Base-by-base conservation (phyloP, 2,329 filamentous ascomycete genomes). In the Ophiostoma novo-ulmi region DNA sequence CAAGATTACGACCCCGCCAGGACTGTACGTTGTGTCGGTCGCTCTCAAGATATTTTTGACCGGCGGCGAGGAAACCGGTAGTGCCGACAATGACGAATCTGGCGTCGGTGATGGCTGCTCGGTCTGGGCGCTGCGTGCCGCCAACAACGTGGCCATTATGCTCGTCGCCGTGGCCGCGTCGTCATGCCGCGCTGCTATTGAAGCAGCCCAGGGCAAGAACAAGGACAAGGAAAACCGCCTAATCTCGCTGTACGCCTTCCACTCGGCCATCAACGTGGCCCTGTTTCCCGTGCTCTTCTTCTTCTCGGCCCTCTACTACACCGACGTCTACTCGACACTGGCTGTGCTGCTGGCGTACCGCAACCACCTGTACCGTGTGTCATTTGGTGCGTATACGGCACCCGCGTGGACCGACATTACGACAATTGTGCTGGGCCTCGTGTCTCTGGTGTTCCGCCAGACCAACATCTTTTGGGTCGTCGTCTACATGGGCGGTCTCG, bases 401-500 rank as follows among this genome's bases (percentile, higher is more conserved):
- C 79, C 80, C 0, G 20, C 81, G 5, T 3, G 75, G 8, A 84
- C 78, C 63, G 82, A 83, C 67, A 1, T 88, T 0, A 72, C 75
- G 13, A 81, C 82, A 0, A 72, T 92, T 0, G 1, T 83, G 0
- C 78, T 90, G 6, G 93, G 93, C 0, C 73, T 92, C 0, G 73
- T 86, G 1, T 84, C 92, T 0, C 83, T 99, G 26, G 81, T 86
- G 2, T 95, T 97, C 82, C 85, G 95, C 35, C 95, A 99, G 79
- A 99, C 95, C 0, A 99, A 99, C 76, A 91, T 98, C 70, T 97
- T 99, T 78, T 99, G 95, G 95, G 89, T 94, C 0, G 90, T 92
- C 0, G 83, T 94, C 0, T 93, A 91, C 76, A 87, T 93, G 75
- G 90, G 90, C 26, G 89, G 85, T 6, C 72, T 87, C 61, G 85